These are phyloP conservation scores for Dentipellis sp. DNA, from an alignment of 768 basidiomycete genomes.

Conservation along the genomic window DNA sequence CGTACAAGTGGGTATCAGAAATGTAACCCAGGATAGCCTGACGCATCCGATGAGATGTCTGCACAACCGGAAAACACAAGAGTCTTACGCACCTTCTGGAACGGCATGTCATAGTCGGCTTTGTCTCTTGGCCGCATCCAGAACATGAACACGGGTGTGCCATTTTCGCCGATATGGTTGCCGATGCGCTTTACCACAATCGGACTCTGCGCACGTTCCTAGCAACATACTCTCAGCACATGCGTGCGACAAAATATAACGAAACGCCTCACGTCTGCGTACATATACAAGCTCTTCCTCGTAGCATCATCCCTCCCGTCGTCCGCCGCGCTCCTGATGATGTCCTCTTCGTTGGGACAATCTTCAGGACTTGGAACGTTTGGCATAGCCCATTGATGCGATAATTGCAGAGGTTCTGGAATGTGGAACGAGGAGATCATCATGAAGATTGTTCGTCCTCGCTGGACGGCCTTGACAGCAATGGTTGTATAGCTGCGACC, in stretches of 20 bases:
- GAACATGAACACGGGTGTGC: conserved; percentile 45
- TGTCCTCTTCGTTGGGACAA: conserved; percentile 19
- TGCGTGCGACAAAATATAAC: conserved; percentile 19
- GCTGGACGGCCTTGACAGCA: conserved; percentile 34
- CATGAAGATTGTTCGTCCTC: conserved; percentile 45
- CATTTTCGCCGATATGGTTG: conserved; percentile 33
- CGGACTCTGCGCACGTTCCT: conserved; percentile 66
- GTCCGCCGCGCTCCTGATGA: not conserved
- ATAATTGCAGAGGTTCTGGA: conserved; percentile 69
- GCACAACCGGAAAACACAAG: not conserved
- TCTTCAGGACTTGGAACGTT: conserved; percentile 46
- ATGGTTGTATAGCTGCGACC: conserved; percentile 68
- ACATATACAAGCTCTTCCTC: not conserved
- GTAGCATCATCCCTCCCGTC: too few species aligned
- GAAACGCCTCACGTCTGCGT: not conserved
- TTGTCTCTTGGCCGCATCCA: conserved; percentile 75
- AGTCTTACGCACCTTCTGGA: conserved; percentile 53
- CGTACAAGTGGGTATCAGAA: conserved; percentile 73
- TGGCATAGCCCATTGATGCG: conserved; percentile 63
- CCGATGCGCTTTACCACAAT: conserved; percentile 54
- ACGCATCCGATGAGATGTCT: not conserved
- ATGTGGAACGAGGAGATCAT: conserved; percentile 78
- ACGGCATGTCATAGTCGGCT: conserved; percentile 57
- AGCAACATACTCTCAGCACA: not conserved
- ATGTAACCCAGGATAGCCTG: conserved; percentile 76